Base-by-base conservation (phyloP, 805 yeast genomes). In the Candida loeiensis region DNA sequence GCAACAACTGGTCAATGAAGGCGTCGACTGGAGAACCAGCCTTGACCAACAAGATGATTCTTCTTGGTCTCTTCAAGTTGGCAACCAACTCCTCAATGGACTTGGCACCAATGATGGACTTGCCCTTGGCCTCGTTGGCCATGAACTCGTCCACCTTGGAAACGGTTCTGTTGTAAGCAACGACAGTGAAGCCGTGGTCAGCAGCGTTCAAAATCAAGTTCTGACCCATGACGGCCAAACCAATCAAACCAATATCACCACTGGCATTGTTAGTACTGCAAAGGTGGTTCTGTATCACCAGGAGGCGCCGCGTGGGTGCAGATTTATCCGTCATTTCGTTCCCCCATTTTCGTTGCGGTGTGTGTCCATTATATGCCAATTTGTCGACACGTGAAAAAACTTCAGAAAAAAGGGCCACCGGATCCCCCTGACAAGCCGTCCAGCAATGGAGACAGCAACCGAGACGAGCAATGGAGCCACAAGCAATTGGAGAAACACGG, bases 221-320 rank as follows among this genome's bases (percentile, higher is more conserved):
- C 78, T 86, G 95, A 72, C 99, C 99, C 99, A 91, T 91, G 55
- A 91, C 99, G 84, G 99, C 99, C 79, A 91, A 80, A 67, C 99
- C 99, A 63, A 93, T 90, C 68, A 91, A 86, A 71, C 97, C 99
- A 69, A 91, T 82, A 82, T 91, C 99, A 77, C 91, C 93, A 65
- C 86, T 80, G 55, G 51, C 43, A 16, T 38, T 46, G 61, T 56
- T 60, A 61, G 63, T 55, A 46, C 28, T 37, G 7, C 43, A 15
- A 21, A 49, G 41, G 35, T 49, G 53, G 41, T 42, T 42, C 9
- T 45, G 40, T 13, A 48, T 32, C 28, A 44, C 36, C 6, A 38
- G 8, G 24, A 47, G 46, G n/a, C 51, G 46, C 4, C 36, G 21
- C 30, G 36, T 15, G 17, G 31, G 17, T 6, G n/a, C 7, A 7